phyloP scores from a whole-genome alignment of 768 basidiomycete genomes.

The Cyclocybe aegerita region DNA sequence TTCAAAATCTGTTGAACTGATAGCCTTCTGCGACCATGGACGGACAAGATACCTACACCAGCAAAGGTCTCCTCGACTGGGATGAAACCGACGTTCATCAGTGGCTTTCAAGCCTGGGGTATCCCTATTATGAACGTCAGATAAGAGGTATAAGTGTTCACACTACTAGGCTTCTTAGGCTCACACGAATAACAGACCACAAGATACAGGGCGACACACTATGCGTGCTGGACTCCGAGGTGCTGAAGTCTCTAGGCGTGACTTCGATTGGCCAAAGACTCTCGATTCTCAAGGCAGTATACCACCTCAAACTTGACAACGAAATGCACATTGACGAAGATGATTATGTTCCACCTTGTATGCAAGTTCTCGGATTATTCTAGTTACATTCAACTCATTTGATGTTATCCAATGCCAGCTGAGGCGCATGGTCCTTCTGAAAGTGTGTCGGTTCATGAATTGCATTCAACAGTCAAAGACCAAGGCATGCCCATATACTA shows the following conservation, averaged over 20 bases:
- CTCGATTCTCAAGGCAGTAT: constrained; percentile 87
- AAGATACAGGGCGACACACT: constrained; percentile 88
- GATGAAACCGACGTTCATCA: constrained; percentile 71
- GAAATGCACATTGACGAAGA: constrained; percentile 78
- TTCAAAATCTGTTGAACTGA: constrained; percentile 5
- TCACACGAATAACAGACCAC: constrained; percentile 58
- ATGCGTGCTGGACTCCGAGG: constrained; percentile 75
- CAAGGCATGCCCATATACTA: constrained; percentile 51
- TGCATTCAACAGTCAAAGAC: constrained; percentile 46
- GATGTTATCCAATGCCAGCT: constrained; percentile 11
- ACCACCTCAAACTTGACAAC: constrained; percentile 81
- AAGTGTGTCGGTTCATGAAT: constrained; percentile 9
- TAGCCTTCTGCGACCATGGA: constrained; percentile 2
- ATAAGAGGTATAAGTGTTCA: constrained; percentile 59
- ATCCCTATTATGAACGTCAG: constrained; percentile 78
- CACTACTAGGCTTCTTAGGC: constrained; percentile 5
- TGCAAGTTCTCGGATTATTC: constrained; percentile 25
- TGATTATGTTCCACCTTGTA: constrained; percentile 87
- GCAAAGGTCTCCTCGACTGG: constrained; percentile 56
- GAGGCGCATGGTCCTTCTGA: constrained; percentile 16
- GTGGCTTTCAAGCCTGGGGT: constrained; percentile 74
- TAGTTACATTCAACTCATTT: background rate
- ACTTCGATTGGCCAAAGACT: constrained; percentile 86
- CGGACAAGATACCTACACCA: constrained; percentile 24
- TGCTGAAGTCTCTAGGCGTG: constrained; percentile 83